phyloP scores from a whole-genome alignment of 345 rosid genomes.

The Rhodamnia argentea region DNA sequence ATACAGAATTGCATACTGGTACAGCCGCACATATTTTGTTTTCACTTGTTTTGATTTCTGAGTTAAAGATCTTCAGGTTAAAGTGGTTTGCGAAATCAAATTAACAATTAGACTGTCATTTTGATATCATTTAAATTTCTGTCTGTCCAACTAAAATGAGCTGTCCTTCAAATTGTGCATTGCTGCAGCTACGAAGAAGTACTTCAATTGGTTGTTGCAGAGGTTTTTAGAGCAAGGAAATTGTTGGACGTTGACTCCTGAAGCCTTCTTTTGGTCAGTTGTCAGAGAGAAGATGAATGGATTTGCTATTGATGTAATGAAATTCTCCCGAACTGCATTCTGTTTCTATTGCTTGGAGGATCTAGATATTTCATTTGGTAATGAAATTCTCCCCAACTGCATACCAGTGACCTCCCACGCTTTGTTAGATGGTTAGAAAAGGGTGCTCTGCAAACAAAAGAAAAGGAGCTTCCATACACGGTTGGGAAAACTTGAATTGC shows the following conservation, averaged over 20 bases:
- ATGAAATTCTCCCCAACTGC: neutral
- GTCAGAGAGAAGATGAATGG: neutral
- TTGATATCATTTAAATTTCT: neutral
- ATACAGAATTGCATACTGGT: neutral
- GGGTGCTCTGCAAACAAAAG: too few relatives aligned
- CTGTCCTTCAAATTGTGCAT: neutral
- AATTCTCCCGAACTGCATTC: neutral
- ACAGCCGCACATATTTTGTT: neutral
- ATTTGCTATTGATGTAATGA: neutral
- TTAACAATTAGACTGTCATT: neutral
- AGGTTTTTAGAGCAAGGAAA: neutral
- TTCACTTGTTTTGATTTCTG: neutral
- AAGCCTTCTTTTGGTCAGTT: accelerated
- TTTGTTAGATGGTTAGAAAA: too few relatives aligned
- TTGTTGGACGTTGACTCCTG: neutral
- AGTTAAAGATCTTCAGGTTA: too few relatives aligned
- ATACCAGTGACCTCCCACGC: neutral
- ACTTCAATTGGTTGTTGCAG: neutral
- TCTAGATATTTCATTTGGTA: neutral
- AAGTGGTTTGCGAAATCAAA: neutral
- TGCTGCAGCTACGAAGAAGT: neutral
- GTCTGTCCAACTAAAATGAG: neutral
- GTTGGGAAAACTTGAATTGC: too few relatives aligned
- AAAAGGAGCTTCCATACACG: too few relatives aligned
- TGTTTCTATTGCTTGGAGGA: neutral